Conservation (phyloP, 257 asterid genomes). For the Avicennia marina region DNA sequence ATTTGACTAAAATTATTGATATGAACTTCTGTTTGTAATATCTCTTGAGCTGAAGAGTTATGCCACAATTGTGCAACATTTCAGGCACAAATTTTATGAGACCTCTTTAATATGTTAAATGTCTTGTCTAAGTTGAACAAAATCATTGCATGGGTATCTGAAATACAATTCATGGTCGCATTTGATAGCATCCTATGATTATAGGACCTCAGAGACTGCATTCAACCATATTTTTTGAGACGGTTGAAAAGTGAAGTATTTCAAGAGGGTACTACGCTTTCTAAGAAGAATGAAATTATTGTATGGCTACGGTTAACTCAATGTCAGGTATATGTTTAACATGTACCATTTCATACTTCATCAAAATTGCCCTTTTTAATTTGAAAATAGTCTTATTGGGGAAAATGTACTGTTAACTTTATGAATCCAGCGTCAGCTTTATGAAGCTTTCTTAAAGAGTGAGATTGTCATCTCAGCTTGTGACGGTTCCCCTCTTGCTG, state of each 20-base stretch:
- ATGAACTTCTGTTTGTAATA: not conserved
- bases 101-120: not conserved
- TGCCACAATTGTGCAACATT: slow-evolving; percentile 1
- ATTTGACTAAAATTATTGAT: not conserved
- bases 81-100: not conserved
- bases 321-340: slow-evolving; percentile 59
- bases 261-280: slow-evolving; percentile 47
- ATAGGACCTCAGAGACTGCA: slow-evolving; percentile 79
- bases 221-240: slow-evolving; percentile 87
- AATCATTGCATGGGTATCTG: slow-evolving; percentile 10
- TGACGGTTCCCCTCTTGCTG: slow-evolving; percentile 97
- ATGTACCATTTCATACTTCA: not conserved
- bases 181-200: slow-evolving; percentile 19
- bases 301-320: slow-evolving; percentile 84
- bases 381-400: slow-evolving; percentile 4
- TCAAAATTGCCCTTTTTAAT: not conserved
- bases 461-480: slow-evolving; percentile 89
- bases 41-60: not conserved
- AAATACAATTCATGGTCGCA: slow-evolving; percentile 9
- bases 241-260: slow-evolving; percentile 92
- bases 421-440: slow-evolving; percentile 68
- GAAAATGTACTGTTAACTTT: slow-evolving; percentile 1
- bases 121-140: slow-evolving; percentile 8
- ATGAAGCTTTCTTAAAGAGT: slow-evolving; percentile 89
- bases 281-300: slow-evolving; percentile 89